Conservation (phyloP, 805 yeast genomes). For the Zygoascus ofunaensis region DNA sequence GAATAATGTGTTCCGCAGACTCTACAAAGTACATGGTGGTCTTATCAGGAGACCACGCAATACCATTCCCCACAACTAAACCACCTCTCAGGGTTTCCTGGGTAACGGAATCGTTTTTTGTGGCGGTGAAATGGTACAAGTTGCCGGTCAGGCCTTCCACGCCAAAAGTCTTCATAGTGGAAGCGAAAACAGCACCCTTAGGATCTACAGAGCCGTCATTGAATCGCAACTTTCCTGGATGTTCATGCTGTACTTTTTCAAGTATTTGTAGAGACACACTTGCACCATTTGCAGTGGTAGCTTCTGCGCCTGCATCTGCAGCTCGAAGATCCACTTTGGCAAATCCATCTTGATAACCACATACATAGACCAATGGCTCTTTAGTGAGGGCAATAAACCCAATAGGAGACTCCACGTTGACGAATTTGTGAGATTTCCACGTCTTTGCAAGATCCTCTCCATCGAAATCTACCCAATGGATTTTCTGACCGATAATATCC, state of each 20-base stretch:
- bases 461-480: slow-evolving; percentile 18
- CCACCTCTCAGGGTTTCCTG: slow-evolving; percentile 29
- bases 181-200: slow-evolving; percentile 68
- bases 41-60: slow-evolving; percentile 42
- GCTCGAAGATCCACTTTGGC: slow-evolving; percentile 40
- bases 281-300: slow-evolving; percentile 17
- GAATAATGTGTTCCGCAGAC: slow-evolving; percentile 39
- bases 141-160: slow-evolving; percentile 40
- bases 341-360: slow-evolving; percentile 60
- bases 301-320: slow-evolving; percentile 9
- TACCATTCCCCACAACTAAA: slow-evolving; percentile 61
- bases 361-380: slow-evolving; percentile 41
- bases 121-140: slow-evolving; percentile 34
- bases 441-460: slow-evolving; percentile 21
- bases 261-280: slow-evolving; percentile 28
- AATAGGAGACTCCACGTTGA: slow-evolving; percentile 38
- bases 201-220: slow-evolving; percentile 81
- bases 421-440: slow-evolving; percentile 27
- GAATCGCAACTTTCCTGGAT: slow-evolving; percentile 37
- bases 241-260: slow-evolving; percentile 6
- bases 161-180: slow-evolving; percentile 47
- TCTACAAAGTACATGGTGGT: slow-evolving; percentile 46
- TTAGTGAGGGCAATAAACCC: slow-evolving; percentile 68
- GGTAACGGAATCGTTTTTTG: slow-evolving; percentile 8
- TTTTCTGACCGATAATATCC: slow-evolving; percentile 22